phyloP scores from a whole-genome alignment of 106 monocot genomes.

The Alisma plantagoaquatica region DNA sequence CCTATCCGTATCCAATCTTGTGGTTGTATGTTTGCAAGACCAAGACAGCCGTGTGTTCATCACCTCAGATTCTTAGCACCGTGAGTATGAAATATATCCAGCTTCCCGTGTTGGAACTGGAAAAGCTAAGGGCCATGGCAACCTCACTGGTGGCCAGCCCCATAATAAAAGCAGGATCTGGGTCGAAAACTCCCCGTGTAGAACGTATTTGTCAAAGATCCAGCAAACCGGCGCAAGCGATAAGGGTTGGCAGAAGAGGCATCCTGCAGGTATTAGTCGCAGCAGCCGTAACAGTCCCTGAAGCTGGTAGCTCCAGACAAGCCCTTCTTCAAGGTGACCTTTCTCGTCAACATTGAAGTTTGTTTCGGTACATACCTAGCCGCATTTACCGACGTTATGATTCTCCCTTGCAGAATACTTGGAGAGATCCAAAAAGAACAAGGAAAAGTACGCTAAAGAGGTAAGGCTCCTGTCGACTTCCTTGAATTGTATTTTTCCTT shows the following conservation, averaged over 20 bases:
- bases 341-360: too few relatives aligned
- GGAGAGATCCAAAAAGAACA: slow-evolving; percentile 75
- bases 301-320: slow-evolving; percentile 36
- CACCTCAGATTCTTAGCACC: too few relatives aligned
- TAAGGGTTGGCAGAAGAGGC: slow-evolving; percentile 29
- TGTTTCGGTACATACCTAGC: too few relatives aligned
- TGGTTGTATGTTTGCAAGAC: too few relatives aligned
- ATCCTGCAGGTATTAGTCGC: slow-evolving; percentile 21
- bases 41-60: too few relatives aligned
- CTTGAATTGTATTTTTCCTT: too few relatives aligned
- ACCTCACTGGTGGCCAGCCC: slow-evolving; percentile 2
- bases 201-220: background rate
- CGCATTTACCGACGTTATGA: too few relatives aligned
- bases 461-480: too few relatives aligned
- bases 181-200: background rate
- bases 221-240: background rate
- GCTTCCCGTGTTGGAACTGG: too few relatives aligned
- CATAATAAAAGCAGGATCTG: background rate
- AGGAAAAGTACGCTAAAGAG: slow-evolving; percentile 79
- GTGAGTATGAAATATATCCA: too few relatives aligned
- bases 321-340: slow-evolving; percentile 67
- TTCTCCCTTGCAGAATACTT: slow-evolving; percentile 43
- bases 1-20: too few relatives aligned
- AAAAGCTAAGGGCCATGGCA: too few relatives aligned
- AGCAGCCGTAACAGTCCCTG: slow-evolving; percentile 21